Evolutionary conservation across 495 filamentous ascomycete genomes (phyloP).

Genomic region (Xylaria venustula): DNA sequence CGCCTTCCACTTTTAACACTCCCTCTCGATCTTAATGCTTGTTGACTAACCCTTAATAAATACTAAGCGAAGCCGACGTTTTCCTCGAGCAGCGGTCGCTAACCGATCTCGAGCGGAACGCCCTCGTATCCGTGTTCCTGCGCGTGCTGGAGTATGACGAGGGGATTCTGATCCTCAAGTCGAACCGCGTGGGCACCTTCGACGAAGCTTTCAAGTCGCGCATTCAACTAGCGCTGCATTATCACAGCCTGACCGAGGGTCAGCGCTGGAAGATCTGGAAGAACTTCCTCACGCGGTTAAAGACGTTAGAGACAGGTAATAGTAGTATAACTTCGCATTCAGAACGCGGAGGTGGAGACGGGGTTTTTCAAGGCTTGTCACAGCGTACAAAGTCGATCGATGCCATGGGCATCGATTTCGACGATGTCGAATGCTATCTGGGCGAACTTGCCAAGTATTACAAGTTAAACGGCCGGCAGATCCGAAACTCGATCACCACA

Average conservation of each 20-base stretch:
- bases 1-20: too few species aligned
- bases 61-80: constrained; percentile 12
- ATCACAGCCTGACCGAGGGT: constrained; percentile 27
- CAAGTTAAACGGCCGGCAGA: constrained; percentile 22
- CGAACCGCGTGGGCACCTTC: constrained; percentile 33
- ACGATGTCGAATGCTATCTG: constrained; percentile 9
- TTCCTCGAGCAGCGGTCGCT: constrained; percentile 39
- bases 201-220: constrained; percentile 43
- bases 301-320: too few species aligned
- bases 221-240: constrained; percentile 42
- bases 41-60: too few species aligned
- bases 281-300: constrained; percentile 24
- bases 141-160: constrained; percentile 48
- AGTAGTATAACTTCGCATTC: too few species aligned
- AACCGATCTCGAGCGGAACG: constrained; percentile 42
- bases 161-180: constrained; percentile 42
- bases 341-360: too few species aligned
- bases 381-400: background rate
- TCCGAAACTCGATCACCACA: constrained; percentile 21
- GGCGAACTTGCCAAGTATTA: constrained; percentile 9
- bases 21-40: too few species aligned
- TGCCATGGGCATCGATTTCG: constrained; percentile 8
- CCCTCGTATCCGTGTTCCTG: constrained; percentile 45
- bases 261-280: constrained; percentile 36
- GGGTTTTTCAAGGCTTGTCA: too few species aligned